Conservation (phyloP, 208 protist genomes). For the Leishmania tropica region DNA sequence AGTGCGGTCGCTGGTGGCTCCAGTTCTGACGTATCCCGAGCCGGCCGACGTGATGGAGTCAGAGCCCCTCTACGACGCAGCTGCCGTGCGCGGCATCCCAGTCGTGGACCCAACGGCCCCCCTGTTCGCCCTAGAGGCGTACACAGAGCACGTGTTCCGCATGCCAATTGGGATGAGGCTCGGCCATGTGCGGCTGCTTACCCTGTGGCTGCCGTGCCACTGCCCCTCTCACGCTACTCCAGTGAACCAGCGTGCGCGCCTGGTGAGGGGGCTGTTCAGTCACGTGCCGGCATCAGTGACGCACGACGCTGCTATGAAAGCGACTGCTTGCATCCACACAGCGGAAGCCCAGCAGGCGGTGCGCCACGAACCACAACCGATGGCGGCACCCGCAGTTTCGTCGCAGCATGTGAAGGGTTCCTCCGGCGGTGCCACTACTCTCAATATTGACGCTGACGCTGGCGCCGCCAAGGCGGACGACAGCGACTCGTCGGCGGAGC, state of each 20-base stretch:
- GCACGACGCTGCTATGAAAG: slow-evolving; percentile 15
- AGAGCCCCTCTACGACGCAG: not conserved
- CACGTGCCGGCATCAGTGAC: slow-evolving; percentile 24
- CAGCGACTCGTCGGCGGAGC: not conserved
- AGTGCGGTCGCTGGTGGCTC: slow-evolving; percentile 11
- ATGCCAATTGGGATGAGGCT: slow-evolving; percentile 27
- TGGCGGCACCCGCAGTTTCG: not conserved
- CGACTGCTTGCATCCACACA: slow-evolving; percentile 8
- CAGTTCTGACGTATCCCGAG: not conserved
- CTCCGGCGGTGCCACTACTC: not conserved
- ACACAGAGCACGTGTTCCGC: slow-evolving; percentile 17
- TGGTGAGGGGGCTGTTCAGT: slow-evolving; percentile 26
- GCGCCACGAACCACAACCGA: not conserved
- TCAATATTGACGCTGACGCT: not conserved
- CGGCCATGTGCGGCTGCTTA: slow-evolving; percentile 12
- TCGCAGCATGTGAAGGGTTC: not conserved
- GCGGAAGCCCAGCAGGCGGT: not conserved
- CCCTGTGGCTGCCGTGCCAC: slow-evolving; percentile 8
- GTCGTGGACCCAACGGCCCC: slow-evolving; percentile 28
- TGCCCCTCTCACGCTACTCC: not conserved
- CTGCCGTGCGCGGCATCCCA: slow-evolving; percentile 3
- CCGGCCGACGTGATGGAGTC: not conserved
- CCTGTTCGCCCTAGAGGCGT: slow-evolving; percentile 25
- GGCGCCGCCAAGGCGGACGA: not conserved
- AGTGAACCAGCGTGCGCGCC: not conserved